Evolutionary conservation across 768 basidiomycete genomes (phyloP).

Genomic region (Podaxis sp.): DNA sequence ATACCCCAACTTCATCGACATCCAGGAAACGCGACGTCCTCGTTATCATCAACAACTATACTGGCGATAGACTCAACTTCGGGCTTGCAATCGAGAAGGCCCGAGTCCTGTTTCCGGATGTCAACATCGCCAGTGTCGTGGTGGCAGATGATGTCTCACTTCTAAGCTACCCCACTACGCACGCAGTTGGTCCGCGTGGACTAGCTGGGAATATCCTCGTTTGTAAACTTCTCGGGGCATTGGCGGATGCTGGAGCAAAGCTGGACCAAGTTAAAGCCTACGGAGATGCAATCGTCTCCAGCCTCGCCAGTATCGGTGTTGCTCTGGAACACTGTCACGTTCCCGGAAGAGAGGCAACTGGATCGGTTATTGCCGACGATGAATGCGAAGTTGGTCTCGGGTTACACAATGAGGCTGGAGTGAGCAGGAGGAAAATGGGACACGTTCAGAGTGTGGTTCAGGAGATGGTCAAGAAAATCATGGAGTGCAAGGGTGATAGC

Average conservation of each 20-base stretch:
- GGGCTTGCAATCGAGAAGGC: constrained; percentile 58
- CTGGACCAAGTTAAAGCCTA: constrained; percentile 33
- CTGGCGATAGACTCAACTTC: constrained; percentile 59
- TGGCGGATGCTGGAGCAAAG: constrained; percentile 38
- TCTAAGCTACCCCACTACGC: constrained; percentile 21
- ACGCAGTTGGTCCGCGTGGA: constrained; percentile 49
- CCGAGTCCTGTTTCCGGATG: constrained; percentile 27
- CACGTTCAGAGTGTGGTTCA: constrained; percentile 27
- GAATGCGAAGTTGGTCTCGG: constrained; percentile 53
- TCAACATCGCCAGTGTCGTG: constrained; percentile 44
- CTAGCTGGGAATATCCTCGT: constrained; percentile 48
- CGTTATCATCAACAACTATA: constrained; percentile 47
- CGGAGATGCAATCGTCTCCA: constrained; percentile 34
- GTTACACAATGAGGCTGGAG: constrained; percentile 56
- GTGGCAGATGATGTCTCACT: constrained; percentile 60
- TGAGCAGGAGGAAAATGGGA: constrained; percentile 35
- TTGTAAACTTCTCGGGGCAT: constrained; percentile 57
- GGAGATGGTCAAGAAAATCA: constrained; percentile 44
- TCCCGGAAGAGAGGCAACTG: constrained; percentile 39
- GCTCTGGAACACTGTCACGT: constrained; percentile 59
- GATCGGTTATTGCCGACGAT: constrained; percentile 20
- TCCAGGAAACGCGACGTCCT: constrained; percentile 31
- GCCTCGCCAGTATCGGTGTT: constrained; percentile 35
- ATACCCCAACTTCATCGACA: not conserved
- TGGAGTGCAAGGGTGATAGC: constrained; percentile 20